phyloP scores from a whole-genome alignment of 148 eudicot genomes.

The Selenicereus undatus region DNA sequence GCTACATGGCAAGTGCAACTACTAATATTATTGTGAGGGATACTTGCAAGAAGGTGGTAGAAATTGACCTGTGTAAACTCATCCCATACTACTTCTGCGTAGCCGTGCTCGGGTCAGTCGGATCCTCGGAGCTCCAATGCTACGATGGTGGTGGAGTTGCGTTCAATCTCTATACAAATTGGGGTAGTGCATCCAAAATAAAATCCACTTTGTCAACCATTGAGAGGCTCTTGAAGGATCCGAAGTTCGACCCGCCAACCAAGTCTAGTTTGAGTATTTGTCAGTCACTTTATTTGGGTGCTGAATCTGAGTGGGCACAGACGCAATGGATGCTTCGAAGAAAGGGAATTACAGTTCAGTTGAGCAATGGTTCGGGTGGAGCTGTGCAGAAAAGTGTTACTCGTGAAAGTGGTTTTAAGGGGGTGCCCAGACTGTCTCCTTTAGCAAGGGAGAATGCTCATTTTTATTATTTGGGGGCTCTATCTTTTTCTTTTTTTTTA shows the following conservation, averaged over 20 bases:
- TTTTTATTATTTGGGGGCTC: conserved; percentile 17
- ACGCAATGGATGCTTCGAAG: conserved; percentile 6
- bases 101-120: conserved; percentile 19
- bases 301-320: not conserved
- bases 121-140: conserved; percentile 19
- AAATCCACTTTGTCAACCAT: conserved; percentile 1
- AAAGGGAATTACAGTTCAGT: not conserved
- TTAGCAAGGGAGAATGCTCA: conserved; percentile 33
- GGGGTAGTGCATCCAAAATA: conserved; percentile 5
- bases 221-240: not conserved
- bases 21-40: not conserved
- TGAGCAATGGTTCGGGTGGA: not conserved
- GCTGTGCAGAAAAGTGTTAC: not conserved
- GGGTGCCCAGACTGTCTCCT: conserved; percentile 27
- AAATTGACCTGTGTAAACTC: not conserved
- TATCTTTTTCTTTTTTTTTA: conserved; percentile 32
- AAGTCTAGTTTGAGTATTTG: conserved; percentile 7
- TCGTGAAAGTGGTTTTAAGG: conserved; percentile 39
- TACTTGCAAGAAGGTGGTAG: conserved; percentile 18
- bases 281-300: conserved; percentile 12
- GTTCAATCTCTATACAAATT: conserved; percentile 15
- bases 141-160: not conserved
- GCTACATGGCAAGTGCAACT: too few species aligned
- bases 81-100: conserved; percentile 22
- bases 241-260: not conserved